Percentiles rank a stretch among this genome's conserved stretches.
These are phyloP conservation scores for Blastobotrys ciferrii DNA, from an alignment of 1,139 yeast genomes.

Conservation along the genomic window DNA sequence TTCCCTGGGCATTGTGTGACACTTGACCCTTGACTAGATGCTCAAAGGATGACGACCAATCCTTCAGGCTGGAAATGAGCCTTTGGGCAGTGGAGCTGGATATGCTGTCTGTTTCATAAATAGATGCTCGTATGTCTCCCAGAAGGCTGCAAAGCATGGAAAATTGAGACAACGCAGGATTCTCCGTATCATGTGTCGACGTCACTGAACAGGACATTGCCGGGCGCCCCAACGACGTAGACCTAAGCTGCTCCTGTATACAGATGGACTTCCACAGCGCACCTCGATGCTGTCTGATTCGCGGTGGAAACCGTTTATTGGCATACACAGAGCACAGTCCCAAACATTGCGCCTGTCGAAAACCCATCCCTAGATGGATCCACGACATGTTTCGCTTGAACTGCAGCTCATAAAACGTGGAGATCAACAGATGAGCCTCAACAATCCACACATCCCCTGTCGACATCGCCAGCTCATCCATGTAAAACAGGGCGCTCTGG, in stretches of 20 bases:
- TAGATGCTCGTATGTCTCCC: constrained; percentile 4
- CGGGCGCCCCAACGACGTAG: background rate
- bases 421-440: background rate
- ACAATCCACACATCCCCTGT: constrained; percentile 5
- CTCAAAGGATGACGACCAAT: constrained; percentile 7
- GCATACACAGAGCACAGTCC: constrained; percentile 4
- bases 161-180: constrained; percentile 4
- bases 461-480: constrained; percentile 1
- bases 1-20: background rate
- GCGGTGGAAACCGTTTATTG: background rate
- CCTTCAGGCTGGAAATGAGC: constrained; percentile 3
- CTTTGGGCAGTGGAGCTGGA: constrained; percentile 4
- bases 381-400: constrained; percentile 7
- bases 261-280: constrained; percentile 2
- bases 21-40: constrained; percentile 1
- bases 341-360: constrained; percentile 2
- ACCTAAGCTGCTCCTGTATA: constrained; percentile 2
- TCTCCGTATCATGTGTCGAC: constrained; percentile 1
- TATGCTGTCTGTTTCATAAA: constrained; percentile 3
- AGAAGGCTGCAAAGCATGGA: background rate
- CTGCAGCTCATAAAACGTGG: constrained; percentile 7
- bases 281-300: background rate
- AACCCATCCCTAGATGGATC: constrained; percentile 7
- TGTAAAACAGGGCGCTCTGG: constrained; percentile 2
- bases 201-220: background rate